Base-by-base conservation (phyloP, 345 rosid species). In the Raphanus sativus region DNA sequence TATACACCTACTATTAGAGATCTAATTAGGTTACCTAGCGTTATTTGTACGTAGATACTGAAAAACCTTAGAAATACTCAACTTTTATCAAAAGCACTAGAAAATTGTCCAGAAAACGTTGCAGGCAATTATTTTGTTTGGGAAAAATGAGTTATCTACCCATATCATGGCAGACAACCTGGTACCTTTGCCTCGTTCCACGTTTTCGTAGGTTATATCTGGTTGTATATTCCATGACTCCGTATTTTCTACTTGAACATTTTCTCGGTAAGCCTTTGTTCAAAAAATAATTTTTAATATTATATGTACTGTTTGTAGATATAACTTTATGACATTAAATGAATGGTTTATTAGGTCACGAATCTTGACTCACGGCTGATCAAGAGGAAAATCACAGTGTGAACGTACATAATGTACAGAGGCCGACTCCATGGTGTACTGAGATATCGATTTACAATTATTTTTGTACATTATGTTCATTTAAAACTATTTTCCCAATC, bases 151-250 rank as follows among this genome's bases (percentile, higher is more conserved):
- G 52, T 45, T 38, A 36, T 71, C 62, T 30, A 70, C 71, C 66
- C 67, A 42, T 25, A 67, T 66, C 73, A 72, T 78, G 77, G 81
- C 81, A 72, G 81, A 78, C 77, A 78, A 78, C 81, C 73, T 78
- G 81, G 81, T 78, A 78, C 81, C 69, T 72, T 67, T 66, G 73
- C 68, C 50, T 56, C 73, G 10, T 54, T 66, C 77, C 63, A 42
- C 73, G 40, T 78, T 32, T 42, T 33, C 56, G 26, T 65, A 50
- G 10, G 62, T 50, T 59, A 36, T 48, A 24, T 29, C 48, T 13
- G 28, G 34, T 71, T 45, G 60, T 56, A 17, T 71, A 77, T 29
- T 64, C 70, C 11, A 34, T 36, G 9, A 28, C 13, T 34, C 16
- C 6, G 16, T 63, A 63, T 26, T 61, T 45, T 70, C 29, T 62